Evolutionary conservation across 805 yeast species (phyloP).

Genomic region (Cyberlindnera subsufficiens): DNA sequence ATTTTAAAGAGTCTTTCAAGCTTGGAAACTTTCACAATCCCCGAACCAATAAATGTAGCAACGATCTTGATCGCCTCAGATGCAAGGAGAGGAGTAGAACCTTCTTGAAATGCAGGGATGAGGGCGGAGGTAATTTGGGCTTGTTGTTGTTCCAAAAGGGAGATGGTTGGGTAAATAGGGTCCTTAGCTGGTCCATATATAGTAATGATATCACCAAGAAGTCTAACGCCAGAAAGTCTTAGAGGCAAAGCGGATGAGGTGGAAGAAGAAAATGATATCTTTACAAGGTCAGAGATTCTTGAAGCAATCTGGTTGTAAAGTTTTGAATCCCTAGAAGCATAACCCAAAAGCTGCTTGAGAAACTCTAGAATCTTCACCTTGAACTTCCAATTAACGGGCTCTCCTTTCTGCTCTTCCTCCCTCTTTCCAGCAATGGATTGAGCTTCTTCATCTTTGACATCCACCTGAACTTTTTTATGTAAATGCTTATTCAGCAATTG

Average conservation of each 20-base stretch:
- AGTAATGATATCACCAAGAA: conserved; percentile 58
- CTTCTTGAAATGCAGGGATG: conserved; percentile 75
- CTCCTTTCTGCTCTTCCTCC: conserved; percentile 28
- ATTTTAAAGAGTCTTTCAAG: conserved; percentile 56
- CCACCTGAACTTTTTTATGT: conserved; percentile 27
- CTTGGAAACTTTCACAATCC: conserved; percentile 42
- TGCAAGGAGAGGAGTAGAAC: conserved; percentile 68
- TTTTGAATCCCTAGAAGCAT: conserved; percentile 32
- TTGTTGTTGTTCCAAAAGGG: conserved; percentile 84
- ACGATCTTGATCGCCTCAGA: conserved; percentile 72
- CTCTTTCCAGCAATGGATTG: conserved; percentile 32
- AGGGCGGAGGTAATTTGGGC: conserved; percentile 91
- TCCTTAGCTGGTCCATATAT: conserved; percentile 59
- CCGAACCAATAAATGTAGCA: conserved; percentile 68
- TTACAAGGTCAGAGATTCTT: conserved; percentile 59
- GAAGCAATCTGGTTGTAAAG: conserved; percentile 37
- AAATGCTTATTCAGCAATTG: conserved; percentile 32
- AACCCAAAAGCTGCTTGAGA: conserved; percentile 35
- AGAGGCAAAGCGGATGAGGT: conserved; percentile 60
- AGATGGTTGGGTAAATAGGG: conserved; percentile 63
- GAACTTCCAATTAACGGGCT: conserved; percentile 55
- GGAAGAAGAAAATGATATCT: conserved; percentile 75
- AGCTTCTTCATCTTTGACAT: conserved; percentile 42
- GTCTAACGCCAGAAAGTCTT: conserved; percentile 57
- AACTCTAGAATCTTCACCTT: conserved; percentile 40